Evolutionary conservation across 23 red algal species (phyloP).

Genomic region (Gracilaria gracilis): DNA sequence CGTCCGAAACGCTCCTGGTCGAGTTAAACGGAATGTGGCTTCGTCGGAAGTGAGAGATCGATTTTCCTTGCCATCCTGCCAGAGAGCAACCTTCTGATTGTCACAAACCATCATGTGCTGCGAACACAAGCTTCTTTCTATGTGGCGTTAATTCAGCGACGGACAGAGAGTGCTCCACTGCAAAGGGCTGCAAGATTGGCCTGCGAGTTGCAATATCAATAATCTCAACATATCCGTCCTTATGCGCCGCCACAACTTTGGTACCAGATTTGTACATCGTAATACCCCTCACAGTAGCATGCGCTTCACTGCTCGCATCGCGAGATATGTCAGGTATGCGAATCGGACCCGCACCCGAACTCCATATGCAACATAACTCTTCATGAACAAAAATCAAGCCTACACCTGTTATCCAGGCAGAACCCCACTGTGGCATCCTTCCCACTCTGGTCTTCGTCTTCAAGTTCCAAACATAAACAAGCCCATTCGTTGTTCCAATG

Average conservation of each 20-base stretch:
- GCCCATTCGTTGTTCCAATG: not conserved
- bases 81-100: not conserved
- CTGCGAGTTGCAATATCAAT: not conserved
- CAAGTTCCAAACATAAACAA: constrained; percentile 21
- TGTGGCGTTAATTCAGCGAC: not conserved
- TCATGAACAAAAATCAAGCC: not conserved
- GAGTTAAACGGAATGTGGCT: not conserved
- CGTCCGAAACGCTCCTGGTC: not conserved
- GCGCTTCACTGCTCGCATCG: not conserved
- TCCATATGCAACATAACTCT: constrained; percentile 9
- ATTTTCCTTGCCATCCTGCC: constrained; percentile 7
- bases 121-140: constrained; percentile 8
- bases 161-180: not conserved
- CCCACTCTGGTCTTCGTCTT: not conserved
- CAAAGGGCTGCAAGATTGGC: not conserved
- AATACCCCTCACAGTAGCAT: constrained; percentile 9
- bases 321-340: not conserved
- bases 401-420: constrained; percentile 13
- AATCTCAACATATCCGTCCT: not conserved
- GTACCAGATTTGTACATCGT: not conserved
- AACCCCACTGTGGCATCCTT: not conserved
- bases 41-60: not conserved
- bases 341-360: not conserved
- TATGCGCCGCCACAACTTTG: not conserved
- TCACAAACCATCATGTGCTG: constrained; percentile 6